Evolutionary conservation across 805 yeast genomes (phyloP).

Genomic region (Candida incommunis): DNA sequence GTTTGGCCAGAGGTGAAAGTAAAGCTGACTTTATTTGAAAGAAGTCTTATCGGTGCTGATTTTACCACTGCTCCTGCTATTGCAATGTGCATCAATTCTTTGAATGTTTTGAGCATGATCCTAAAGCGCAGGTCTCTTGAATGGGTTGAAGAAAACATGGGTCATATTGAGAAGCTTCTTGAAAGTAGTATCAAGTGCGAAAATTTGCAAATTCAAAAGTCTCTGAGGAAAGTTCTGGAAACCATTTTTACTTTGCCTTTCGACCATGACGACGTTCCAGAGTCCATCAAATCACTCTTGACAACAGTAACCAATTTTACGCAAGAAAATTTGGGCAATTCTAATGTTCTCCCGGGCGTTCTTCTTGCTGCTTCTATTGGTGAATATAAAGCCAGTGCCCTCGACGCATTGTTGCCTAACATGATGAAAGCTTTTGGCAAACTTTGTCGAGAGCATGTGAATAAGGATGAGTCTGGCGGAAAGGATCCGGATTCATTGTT

Average conservation of each 20-base stretch:
- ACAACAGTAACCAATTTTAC: conserved; percentile 33
- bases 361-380: neutral
- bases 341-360: neutral
- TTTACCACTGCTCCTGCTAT: conserved; percentile 42
- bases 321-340: neutral
- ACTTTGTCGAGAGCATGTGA: conserved; percentile 74
- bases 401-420: conserved; percentile 62
- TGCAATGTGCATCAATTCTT: conserved; percentile 76
- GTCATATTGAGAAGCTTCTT: conserved; percentile 54
- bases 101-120: conserved; percentile 77
- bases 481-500: conserved; percentile 30
- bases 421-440: conserved; percentile 82
- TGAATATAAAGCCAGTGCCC: conserved; percentile 42
- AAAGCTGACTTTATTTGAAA: conserved; percentile 74
- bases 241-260: conserved; percentile 55
- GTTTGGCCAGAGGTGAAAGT: conserved; percentile 89
- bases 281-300: conserved; percentile 50
- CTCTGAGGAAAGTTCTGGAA: conserved; percentile 60
- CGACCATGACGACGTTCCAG: conserved; percentile 31
- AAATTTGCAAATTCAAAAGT: conserved; percentile 78
- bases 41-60: conserved; percentile 69
- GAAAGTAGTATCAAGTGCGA: conserved; percentile 74
- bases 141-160: conserved; percentile 68
- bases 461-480: conserved; percentile 37
- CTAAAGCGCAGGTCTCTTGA: conserved; percentile 59